These are phyloP conservation scores for Debaryomycetaceae sp. DNA, from an alignment of 1,139 yeast species.

Conservation along the genomic window DNA sequence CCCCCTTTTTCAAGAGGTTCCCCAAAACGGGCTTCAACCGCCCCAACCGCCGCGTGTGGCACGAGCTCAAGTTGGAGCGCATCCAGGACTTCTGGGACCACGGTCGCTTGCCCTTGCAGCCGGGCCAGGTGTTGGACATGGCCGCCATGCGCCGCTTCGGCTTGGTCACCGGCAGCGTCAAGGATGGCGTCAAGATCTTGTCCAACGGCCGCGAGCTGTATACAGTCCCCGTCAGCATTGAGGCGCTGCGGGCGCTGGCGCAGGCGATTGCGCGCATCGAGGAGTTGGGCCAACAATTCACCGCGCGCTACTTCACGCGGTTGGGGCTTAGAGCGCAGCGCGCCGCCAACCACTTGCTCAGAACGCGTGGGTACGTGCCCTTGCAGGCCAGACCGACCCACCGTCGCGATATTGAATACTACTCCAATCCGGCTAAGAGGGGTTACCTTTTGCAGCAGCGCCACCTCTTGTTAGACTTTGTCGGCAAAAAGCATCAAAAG, in stretches of 20 bases:
- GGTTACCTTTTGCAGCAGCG: constrained; percentile 62
- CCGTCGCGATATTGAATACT: constrained; percentile 75
- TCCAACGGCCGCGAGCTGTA: constrained; percentile 61
- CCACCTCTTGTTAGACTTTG: constrained; percentile 35
- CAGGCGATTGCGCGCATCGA: constrained; percentile 75
- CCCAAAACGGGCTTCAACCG: constrained; percentile 88
- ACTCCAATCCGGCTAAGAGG: constrained; percentile 64
- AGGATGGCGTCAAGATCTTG: constrained; percentile 79
- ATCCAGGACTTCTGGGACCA: constrained; percentile 60
- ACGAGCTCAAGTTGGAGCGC: constrained; percentile 52
- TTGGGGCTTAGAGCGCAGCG: constrained; percentile 72
- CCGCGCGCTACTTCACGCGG: constrained; percentile 66
- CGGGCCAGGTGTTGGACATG: constrained; percentile 60
- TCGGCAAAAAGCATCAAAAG: constrained; percentile 18
- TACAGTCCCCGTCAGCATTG: constrained; percentile 62
- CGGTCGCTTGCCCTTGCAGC: constrained; percentile 64
- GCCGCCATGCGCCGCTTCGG: constrained; percentile 69
- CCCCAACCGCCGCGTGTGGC: constrained; percentile 44
- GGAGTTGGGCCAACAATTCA: constrained; percentile 64
- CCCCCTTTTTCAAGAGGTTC: constrained; percentile 83
- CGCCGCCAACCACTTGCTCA: constrained; percentile 64
- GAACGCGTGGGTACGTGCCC: constrained; percentile 75
- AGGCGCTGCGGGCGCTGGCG: constrained; percentile 76
- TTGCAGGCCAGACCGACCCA: constrained; percentile 82
- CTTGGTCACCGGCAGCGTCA: constrained; percentile 62